Percentiles rank a stretch among this genome's conserved stretches.
phyloP scores from a whole-genome alignment of 768 basidiomycete genomes.

The Auricularia auricula-judae region DNA sequence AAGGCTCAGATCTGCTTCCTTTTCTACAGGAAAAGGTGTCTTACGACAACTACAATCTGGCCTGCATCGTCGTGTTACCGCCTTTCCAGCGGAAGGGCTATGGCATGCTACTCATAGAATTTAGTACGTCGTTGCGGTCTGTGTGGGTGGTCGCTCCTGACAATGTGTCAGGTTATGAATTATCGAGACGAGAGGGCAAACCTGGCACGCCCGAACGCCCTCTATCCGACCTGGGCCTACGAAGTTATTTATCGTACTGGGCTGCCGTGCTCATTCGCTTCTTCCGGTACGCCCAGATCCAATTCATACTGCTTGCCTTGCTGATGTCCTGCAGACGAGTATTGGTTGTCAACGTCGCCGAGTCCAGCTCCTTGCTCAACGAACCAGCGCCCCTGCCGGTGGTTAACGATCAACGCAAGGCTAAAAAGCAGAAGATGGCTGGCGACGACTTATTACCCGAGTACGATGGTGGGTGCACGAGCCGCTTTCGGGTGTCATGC shows the following conservation, averaged over 20 bases:
- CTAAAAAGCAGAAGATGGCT: too few relatives aligned
- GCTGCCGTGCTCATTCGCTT: slow-evolving; percentile 74
- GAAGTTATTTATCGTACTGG: slow-evolving; percentile 87
- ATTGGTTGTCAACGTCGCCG: too few relatives aligned
- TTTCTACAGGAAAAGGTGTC: slow-evolving; percentile 73
- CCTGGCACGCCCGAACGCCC: slow-evolving; percentile 92
- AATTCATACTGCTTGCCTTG: too few relatives aligned
- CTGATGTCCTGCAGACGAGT: too few relatives aligned
- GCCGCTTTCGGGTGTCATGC: not conserved
- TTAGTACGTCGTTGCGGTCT: slow-evolving; percentile 52
- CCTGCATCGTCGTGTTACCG: slow-evolving; percentile 91
- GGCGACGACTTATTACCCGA: not conserved
- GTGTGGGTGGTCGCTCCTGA: not conserved
- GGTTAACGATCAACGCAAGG: too few relatives aligned
- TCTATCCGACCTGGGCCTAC: slow-evolving; percentile 82
- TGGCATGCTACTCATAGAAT: slow-evolving; percentile 95
- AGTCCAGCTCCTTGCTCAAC: too few relatives aligned
- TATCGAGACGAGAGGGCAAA: slow-evolving; percentile 69
- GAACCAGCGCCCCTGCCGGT: too few relatives aligned
- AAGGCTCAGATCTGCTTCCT: not conserved
- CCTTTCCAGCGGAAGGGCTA: slow-evolving; percentile 85
- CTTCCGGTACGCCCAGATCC: slow-evolving; percentile 39
- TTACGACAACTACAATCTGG: slow-evolving; percentile 94
- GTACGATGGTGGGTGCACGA: not conserved
- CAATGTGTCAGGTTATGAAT: slow-evolving; percentile 65